phyloP scores from a whole-genome alignment of 768 basidiomycete species.

The Sporobolomyces roseus region DNA sequence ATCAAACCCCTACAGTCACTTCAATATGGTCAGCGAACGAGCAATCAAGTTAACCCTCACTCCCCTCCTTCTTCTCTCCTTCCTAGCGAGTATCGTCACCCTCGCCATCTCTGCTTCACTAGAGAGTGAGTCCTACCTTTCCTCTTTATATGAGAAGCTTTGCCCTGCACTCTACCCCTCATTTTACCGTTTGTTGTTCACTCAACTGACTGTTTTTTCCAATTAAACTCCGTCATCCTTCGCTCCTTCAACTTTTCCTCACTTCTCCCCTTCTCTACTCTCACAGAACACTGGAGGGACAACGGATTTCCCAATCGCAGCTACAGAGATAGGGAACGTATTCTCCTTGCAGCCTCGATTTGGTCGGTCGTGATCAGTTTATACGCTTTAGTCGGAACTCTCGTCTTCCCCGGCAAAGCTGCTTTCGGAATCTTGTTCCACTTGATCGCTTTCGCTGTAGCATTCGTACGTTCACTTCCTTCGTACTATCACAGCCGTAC shows the following conservation, averaged over 20 bases:
- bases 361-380: conserved; percentile 38
- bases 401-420: conserved; percentile 41
- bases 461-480: conserved; percentile 42
- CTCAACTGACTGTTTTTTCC: too few species aligned
- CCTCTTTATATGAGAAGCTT: too few species aligned
- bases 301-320: conserved; percentile 41
- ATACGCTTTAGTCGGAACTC: conserved; percentile 47
- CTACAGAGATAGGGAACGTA: conserved; percentile 50
- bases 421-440: conserved; percentile 48
- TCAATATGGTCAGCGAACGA: not conserved
- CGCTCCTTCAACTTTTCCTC: too few species aligned
- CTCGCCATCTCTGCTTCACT: conserved; percentile 47
- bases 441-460: conserved; percentile 47
- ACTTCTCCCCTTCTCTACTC: too few species aligned
- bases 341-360: conserved; percentile 36
- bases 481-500: too few species aligned
- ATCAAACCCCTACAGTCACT: too few species aligned
- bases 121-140: too few species aligned
- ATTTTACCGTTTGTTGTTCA: too few species aligned
- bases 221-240: too few species aligned
- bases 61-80: conserved; percentile 14
- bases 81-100: conserved; percentile 45
- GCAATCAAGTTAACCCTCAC: conserved; percentile 18
- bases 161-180: too few species aligned
- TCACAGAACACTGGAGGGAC: conserved; percentile 44